Evolutionary conservation across 306 rosid genomes (phyloP).

Genomic region (Malus fusca): DNA sequence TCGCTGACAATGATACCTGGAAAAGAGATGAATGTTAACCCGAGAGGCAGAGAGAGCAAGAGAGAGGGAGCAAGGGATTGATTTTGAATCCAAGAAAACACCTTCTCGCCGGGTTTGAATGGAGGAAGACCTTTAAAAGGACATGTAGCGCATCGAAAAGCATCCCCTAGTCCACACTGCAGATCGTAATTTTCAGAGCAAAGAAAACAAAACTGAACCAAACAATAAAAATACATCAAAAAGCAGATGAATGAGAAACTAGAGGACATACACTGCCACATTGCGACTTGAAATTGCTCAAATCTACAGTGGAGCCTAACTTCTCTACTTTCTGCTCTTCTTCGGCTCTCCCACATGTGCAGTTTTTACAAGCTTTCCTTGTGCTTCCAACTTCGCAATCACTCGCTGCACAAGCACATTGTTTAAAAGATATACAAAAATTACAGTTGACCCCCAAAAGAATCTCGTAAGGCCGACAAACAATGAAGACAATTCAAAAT

Average conservation of each 20-base stretch:
- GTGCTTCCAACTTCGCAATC: constrained; percentile 85
- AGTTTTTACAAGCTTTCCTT: constrained; percentile 92
- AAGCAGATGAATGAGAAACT: background rate
- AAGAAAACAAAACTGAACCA: background rate
- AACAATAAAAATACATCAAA: background rate
- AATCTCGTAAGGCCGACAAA: background rate
- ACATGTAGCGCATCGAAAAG: constrained; percentile 88
- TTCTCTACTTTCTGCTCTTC: constrained; percentile 78
- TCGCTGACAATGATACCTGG: constrained; percentile 60
- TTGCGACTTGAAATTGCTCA: constrained; percentile 75
- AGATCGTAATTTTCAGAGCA: constrained; percentile 27
- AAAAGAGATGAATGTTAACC: background rate
- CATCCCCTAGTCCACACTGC: constrained; percentile 99
- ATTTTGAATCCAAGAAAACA: constrained; percentile 10
- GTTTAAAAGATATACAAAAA: background rate
- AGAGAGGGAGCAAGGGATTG: background rate
- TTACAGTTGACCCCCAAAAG: too few relatives aligned
- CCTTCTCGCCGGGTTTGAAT: constrained; percentile 96
- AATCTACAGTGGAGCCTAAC: constrained; percentile 61
- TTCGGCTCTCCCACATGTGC: constrained; percentile 90
- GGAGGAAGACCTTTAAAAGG: constrained; percentile 95
- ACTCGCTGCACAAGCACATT: constrained; percentile 35
- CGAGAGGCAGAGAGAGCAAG: background rate
- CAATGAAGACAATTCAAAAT: background rate
- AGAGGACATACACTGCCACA: constrained; percentile 72